phyloP scores from a whole-genome alignment of 2,329 filamentous ascomycete genomes.

The Colletotrichum sidae region DNA sequence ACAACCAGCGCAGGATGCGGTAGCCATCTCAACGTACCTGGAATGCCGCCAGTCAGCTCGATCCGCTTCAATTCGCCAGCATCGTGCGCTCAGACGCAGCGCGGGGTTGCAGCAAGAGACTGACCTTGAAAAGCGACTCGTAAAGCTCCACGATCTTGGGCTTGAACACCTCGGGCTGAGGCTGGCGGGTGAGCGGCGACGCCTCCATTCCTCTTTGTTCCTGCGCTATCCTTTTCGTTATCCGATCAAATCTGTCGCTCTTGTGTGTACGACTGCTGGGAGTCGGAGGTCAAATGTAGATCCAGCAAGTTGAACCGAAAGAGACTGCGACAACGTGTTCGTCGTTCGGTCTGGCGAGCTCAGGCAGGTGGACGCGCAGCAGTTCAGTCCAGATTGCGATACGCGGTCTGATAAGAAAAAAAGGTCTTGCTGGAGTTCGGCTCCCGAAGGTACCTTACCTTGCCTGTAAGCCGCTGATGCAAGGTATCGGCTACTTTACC shows the following conservation, averaged over 20 bases:
- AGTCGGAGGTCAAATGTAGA: no score
- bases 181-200: constrained; percentile 93
- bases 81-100: neutral
- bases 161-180: constrained; percentile 88
- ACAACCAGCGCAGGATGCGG: neutral
- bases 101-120: constrained; percentile 1
- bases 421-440: neutral
- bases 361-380: no score
- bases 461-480: no score
- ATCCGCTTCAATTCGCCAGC: neutral
- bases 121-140: constrained; percentile 82
- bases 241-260: no score
- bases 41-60: neutral
- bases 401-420: constrained; percentile 30
- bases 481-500: no score
- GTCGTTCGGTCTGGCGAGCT: neutral
- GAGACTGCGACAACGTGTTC: neutral
- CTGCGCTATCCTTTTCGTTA: neutral
- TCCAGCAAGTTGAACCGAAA: neutral
- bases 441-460: no score
- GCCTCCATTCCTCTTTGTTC: constrained; percentile 73
- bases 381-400: constrained; percentile 5
- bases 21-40: neutral
- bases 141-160: constrained; percentile 95
- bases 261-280: no score